These are phyloP conservation scores for Naumovozyma dairenensis DNA, from an alignment of 805 yeast species.

Conservation along the genomic window DNA sequence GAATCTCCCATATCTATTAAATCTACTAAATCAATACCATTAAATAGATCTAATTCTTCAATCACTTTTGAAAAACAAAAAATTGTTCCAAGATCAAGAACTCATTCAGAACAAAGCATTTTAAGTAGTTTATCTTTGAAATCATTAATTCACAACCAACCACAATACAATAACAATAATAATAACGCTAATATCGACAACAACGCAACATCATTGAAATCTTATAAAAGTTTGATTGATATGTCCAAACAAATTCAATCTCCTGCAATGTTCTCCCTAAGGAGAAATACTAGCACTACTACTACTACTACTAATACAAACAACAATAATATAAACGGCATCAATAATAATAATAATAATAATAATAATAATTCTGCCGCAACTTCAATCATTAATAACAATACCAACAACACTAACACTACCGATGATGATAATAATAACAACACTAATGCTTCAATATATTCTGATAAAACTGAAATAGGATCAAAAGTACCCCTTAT, in stretches of 20 bases:
- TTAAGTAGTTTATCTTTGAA: constrained; percentile 50
- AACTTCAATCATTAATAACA: not conserved
- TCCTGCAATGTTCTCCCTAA: constrained; percentile 32
- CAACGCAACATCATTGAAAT: constrained; percentile 2
- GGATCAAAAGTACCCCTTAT: constrained; percentile 29
- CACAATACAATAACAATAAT: constrained; percentile 32
- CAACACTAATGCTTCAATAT: too few relatives aligned
- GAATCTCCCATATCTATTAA: not conserved
- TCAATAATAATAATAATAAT: not conserved
- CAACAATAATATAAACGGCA: not conserved
- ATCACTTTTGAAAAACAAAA: constrained; percentile 41
- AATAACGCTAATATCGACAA: constrained; percentile 4
- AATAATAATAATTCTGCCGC: not conserved
- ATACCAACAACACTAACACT: constrained; percentile 6
- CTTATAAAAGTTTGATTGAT: constrained; percentile 17
- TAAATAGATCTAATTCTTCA: not conserved
- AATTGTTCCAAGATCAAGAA: constrained; percentile 45
- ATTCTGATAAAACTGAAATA: constrained; percentile 14
- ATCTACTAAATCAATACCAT: not conserved
- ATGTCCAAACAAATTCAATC: constrained; percentile 33
- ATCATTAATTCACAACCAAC: constrained; percentile 55
- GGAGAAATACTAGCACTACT: constrained; percentile 26
- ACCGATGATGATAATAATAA: constrained; percentile 4
- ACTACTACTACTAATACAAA: constrained; percentile 3
- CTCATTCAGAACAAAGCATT: constrained; percentile 34